phyloP scores from a whole-genome alignment of 2,329 filamentous ascomycete genomes.

The Coniochaeta prunicola region DNA sequence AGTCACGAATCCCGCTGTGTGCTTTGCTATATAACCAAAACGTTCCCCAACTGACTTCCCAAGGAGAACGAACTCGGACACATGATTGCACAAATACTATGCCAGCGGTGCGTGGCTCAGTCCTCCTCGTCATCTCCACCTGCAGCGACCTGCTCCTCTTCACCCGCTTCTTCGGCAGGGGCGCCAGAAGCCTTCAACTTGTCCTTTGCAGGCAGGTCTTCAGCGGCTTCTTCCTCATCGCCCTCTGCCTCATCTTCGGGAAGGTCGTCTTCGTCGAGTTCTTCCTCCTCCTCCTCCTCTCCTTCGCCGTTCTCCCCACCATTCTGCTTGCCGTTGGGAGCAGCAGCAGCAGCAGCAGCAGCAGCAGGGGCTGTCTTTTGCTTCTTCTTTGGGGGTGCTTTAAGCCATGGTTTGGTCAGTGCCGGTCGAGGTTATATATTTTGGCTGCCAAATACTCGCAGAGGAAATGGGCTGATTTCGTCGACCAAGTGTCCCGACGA shows the following conservation, averaged over 20 bases:
- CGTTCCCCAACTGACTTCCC: neutral
- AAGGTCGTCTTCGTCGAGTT: constrained; percentile 13
- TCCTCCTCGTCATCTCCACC: constrained; percentile 23
- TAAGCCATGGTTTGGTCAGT: neutral
- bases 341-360: constrained; percentile 19
- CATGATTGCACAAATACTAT: neutral
- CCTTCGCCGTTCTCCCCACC: constrained; percentile 14
- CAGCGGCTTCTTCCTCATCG: constrained; percentile 16
- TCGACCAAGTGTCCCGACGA: neutral
- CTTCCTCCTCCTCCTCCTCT: constrained; percentile 13
- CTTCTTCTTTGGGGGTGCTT: constrained; percentile 42
- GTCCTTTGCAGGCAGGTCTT: constrained; percentile 14
- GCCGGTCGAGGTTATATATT: neutral
- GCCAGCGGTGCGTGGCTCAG: too few relatives aligned
- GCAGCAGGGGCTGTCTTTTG: constrained; percentile 34
- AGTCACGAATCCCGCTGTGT: neutral
- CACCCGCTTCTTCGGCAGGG: constrained; percentile 21
- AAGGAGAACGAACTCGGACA: neutral
- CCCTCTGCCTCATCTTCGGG: constrained; percentile 13
- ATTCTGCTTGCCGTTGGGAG: constrained; percentile 22
- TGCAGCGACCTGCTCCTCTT: constrained; percentile 22
- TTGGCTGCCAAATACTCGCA: neutral
- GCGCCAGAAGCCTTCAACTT: constrained; percentile 13
- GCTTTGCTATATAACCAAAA: neutral
- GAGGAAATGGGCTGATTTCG: neutral